These are phyloP conservation scores for Penicillium herquei DNA, from an alignment of 495 filamentous ascomycete genomes.

Conservation along the genomic window DNA sequence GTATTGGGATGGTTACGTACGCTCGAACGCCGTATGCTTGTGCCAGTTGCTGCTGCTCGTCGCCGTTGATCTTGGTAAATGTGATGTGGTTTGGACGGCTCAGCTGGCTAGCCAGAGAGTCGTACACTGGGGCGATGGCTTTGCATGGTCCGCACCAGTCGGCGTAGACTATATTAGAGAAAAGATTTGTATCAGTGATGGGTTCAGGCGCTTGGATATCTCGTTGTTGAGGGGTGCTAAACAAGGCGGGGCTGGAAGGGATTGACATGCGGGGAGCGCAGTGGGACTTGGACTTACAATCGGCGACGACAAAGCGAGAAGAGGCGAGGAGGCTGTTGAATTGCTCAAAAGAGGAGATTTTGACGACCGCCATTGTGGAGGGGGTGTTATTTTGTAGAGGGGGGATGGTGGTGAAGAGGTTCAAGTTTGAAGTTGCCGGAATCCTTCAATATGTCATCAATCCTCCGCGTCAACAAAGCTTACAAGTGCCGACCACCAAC, in stretches of 20 bases:
- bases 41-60: conserved; percentile 71
- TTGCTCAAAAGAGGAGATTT: conserved; percentile 69
- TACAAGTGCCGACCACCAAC: neutral
- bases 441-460: conserved; percentile 31
- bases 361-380: conserved; percentile 50
- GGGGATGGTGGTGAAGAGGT: conserved; percentile 10
- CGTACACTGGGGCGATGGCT: conserved; percentile 78
- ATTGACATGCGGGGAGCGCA: neutral
- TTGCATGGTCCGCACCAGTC: conserved; percentile 87
- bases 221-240: no score
- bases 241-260: conserved; percentile 10
- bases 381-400: conserved; percentile 8
- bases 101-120: conserved; percentile 69
- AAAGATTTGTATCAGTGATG: conserved; percentile 5
- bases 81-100: conserved; percentile 71
- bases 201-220: neutral
- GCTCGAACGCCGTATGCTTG: conserved; percentile 68
- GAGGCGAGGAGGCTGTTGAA: conserved; percentile 65
- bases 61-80: conserved; percentile 85
- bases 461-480: conserved; percentile 3
- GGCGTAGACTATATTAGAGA: conserved; percentile 66
- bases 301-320: conserved; percentile 73
- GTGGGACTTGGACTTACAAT: conserved; percentile 71
- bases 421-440: conserved; percentile 23
- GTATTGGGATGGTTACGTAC: conserved; percentile 41